Base-by-base conservation (phyloP, 2,329 filamentous ascomycete genomes). In the Graphiopsis chlorocephala region DNA sequence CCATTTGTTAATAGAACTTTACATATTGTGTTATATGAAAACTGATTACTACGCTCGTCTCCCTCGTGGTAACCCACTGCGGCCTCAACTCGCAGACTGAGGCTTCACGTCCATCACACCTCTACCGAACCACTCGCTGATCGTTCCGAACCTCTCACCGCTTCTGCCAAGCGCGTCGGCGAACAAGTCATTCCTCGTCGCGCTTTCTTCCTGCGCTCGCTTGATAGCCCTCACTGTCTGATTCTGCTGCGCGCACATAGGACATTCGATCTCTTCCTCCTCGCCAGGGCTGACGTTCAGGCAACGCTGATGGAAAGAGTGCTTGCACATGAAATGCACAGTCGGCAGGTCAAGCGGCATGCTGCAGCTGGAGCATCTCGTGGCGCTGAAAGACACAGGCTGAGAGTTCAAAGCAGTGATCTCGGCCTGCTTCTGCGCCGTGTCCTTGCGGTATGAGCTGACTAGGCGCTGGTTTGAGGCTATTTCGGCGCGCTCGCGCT, bases 301-400 rank as follows among this genome's bases (percentile, higher is more conserved):
- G 77, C 94, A 99, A 53, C 91, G 85, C 79, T 96, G 92, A 75
- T 99, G 95, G 82, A 97, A 99, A 66, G 90, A 93, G 77, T 99
- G 95, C 77, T 96, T 97, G 81, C 95, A 99, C 68, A 99, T 79
- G 76, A 99, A 99, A 75, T 99, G 95, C 56, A 99, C 93, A 0
- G 89, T 91, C 0, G 95, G 95, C 14, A 98, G 82, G 69, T 97
- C 93, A 20, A 98, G 83, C 28, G 86, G 84, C 42, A 88, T 85
- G 17, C 87, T 88, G 76, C 95, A 99, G 60, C 90, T 88, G 29
- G 90, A 89, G 76, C 95, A 99, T 60, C 95, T 86, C 35, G 93
- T 93, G 0, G 93, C 89, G 76, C 96, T 92, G 82, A 99, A 98
- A 0, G 96, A 90, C 23, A 89, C 88, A 0, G 95, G 93, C 73